phyloP scores from a whole-genome alignment of 1,284 basidiomycete species.

The Boletellus deceptivus region DNA sequence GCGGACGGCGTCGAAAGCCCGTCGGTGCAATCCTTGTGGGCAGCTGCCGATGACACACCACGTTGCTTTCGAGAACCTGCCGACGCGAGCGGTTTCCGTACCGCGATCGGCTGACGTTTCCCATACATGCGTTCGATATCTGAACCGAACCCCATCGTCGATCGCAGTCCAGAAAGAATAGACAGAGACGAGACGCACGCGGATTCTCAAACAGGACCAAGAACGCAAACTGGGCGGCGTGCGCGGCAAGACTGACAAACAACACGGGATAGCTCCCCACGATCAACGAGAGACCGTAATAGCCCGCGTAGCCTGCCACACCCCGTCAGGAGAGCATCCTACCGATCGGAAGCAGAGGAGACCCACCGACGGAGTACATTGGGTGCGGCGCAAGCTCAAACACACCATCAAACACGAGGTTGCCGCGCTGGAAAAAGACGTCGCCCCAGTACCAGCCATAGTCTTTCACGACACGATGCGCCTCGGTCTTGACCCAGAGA shows the following conservation, averaged over 20 bases:
- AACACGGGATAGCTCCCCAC: conserved; percentile 88
- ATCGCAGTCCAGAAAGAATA: not conserved
- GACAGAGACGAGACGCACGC: conserved; percentile 52
- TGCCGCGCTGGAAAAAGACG: conserved; percentile 90
- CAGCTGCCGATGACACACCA: not conserved
- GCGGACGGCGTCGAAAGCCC: conserved; percentile 54
- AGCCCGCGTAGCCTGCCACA: conserved; percentile 80
- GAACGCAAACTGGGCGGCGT: conserved; percentile 95
- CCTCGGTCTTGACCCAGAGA: conserved; percentile 98
- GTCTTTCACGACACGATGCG: conserved; percentile 93
- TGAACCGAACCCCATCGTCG: conserved; percentile 31
- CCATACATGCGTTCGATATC: conserved; percentile 94
- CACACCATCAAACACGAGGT: conserved; percentile 95
- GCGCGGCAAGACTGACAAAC: conserved; percentile 89
- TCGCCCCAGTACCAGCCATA: conserved; percentile 99
- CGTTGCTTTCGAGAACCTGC: conserved; percentile 12
- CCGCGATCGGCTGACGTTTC: conserved; percentile 81
- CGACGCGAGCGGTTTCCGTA: conserved; percentile 64
- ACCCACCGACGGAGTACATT: conserved; percentile 90
- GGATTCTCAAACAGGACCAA: conserved; percentile 97
- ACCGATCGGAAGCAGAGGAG: not conserved
- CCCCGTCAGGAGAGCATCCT: not conserved
- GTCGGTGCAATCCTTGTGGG: conserved; percentile 8
- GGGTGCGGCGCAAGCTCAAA: conserved; percentile 92
- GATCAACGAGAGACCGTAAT: conserved; percentile 93